These are phyloP conservation scores for Ophiostoma ulmi DNA, from an alignment of 2,329 filamentous ascomycete genomes.

Conservation along the genomic window DNA sequence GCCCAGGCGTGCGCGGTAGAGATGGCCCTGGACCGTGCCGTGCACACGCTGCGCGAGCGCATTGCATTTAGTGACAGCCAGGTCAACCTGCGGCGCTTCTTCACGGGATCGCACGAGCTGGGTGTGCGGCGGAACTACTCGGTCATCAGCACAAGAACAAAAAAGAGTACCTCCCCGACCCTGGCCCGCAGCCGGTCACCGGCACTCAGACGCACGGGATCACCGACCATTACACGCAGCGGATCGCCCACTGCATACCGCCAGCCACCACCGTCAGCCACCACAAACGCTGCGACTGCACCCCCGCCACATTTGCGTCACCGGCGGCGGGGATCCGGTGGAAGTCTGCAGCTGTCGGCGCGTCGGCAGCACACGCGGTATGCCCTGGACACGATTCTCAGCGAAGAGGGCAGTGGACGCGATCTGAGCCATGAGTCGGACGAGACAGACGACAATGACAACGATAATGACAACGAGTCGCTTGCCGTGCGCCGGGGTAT, in stretches of 20 bases:
- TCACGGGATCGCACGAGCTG: conserved; percentile 34
- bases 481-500: conserved; percentile 25
- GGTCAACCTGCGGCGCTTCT: conserved; percentile 50
- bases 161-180: background rate
- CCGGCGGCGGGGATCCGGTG: conserved; percentile 45
- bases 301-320: conserved; percentile 20
- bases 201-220: conserved; percentile 9
- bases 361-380: conserved; percentile 33
- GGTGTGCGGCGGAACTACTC: conserved; percentile 24
- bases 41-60: conserved; percentile 61
- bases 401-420: conserved; percentile 31
- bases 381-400: conserved; percentile 37
- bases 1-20: conserved; percentile 86
- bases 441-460: background rate
- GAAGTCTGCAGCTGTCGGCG: conserved; percentile 42
- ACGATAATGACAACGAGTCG: conserved; percentile 5
- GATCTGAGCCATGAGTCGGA: conserved; percentile 33
- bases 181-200: conserved; percentile 12
- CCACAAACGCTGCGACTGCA: background rate
- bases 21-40: conserved; percentile 70
- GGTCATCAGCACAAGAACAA: background rate
- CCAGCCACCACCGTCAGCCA: conserved; percentile 20
- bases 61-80: conserved; percentile 66
- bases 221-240: conserved; percentile 9
- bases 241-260: conserved; percentile 19